These are phyloP conservation scores for Fusarium verticillioides DNA, from an alignment of 2,329 filamentous ascomycete species.

Conservation along the genomic window DNA sequence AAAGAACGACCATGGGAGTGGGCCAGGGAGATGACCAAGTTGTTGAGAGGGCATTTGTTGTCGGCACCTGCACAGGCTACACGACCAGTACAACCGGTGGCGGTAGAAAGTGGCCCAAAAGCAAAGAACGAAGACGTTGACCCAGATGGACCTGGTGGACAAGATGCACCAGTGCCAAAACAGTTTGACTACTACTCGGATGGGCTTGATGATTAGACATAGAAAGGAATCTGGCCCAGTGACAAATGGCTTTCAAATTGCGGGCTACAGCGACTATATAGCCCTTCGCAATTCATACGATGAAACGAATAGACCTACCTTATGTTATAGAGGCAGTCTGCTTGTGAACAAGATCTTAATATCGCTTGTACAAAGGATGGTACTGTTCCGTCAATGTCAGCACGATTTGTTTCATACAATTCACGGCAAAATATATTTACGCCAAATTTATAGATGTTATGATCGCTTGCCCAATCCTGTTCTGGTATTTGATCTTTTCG, in stretches of 20 bases:
- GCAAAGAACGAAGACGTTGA: constrained; percentile 35
- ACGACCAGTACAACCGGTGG: not conserved
- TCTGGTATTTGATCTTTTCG: not conserved
- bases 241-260: not conserved
- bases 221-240: not conserved
- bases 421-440: not conserved
- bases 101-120: not conserved
- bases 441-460: not conserved
- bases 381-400: not conserved
- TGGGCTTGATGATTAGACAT: constrained; percentile 31
- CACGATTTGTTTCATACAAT: not conserved
- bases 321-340: no score
- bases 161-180: constrained; percentile 45
- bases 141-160: constrained; percentile 41
- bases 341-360: not conserved
- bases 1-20: constrained; percentile 77
- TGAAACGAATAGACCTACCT: not conserved
- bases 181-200: constrained; percentile 53
- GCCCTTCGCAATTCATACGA: not conserved
- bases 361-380: not conserved
- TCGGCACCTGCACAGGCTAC: not conserved
- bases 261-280: not conserved
- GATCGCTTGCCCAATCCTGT: no score
- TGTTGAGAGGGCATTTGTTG: constrained; percentile 48
- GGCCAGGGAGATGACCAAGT: constrained; percentile 73